These are phyloP conservation scores for Groenewaldozyma salmanticensis DNA, from an alignment of 805 yeast species.

Conservation along the genomic window DNA sequence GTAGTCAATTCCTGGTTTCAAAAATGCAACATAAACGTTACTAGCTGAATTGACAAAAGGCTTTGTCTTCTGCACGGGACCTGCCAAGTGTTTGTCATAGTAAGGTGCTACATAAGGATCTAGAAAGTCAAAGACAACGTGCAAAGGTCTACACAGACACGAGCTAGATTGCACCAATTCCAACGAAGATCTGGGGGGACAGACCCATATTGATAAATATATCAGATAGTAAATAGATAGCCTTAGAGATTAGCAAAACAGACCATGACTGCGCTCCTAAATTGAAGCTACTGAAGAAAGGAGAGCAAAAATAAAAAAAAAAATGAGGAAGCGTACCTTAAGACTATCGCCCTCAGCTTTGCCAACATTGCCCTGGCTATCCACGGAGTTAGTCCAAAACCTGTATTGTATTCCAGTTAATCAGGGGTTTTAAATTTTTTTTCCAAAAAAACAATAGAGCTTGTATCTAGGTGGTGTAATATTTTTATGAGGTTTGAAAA, in stretches of 20 bases:
- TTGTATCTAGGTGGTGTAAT: too few species aligned
- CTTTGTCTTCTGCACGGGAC: constrained; percentile 7
- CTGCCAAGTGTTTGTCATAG: constrained; percentile 9
- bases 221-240: constrained; percentile 20
- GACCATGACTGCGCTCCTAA: too few species aligned
- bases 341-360: not conserved
- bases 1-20: constrained; percentile 7
- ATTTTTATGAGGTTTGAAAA: too few species aligned
- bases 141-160: constrained; percentile 15
- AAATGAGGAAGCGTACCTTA: not conserved
- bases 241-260: constrained; percentile 6
- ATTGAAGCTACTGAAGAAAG: too few species aligned
- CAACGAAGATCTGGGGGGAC: constrained; percentile 13
- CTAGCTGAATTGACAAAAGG: constrained; percentile 10
- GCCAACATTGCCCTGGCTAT: not conserved
- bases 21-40: constrained; percentile 6
- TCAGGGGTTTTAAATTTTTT: too few species aligned
- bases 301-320: constrained; percentile 1
- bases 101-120: constrained; percentile 14
- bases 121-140: constrained; percentile 10
- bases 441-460: too few species aligned
- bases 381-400: too few species aligned
- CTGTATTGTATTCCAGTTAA: too few species aligned
- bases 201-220: constrained; percentile 17
- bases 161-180: constrained; percentile 4